phyloP scores from a whole-genome alignment of 192 early-diverging fungal species.

The Helicostylum pulchrum region DNA sequence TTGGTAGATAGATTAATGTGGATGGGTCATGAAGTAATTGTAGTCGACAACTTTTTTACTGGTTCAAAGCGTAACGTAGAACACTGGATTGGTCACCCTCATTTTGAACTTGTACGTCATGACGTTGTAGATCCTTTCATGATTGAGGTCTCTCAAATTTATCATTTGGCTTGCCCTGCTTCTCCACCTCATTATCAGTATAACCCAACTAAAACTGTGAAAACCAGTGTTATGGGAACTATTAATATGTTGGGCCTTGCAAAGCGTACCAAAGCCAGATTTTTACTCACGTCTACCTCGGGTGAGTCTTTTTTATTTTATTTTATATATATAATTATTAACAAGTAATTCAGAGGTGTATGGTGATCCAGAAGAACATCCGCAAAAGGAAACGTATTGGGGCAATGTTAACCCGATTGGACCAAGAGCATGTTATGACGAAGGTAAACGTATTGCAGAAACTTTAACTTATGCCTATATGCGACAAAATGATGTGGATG shows the following conservation, averaged over 20 bases:
- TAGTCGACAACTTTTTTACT: conserved; percentile 81
- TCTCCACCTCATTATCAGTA: conserved; percentile 87
- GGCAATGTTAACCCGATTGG: conserved; percentile 77
- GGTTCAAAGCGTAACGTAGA: conserved; percentile 72
- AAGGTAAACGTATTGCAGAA: conserved; percentile 84
- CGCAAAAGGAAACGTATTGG: conserved; percentile 85
- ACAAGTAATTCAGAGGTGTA: conserved; percentile 62
- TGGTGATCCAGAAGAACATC: conserved; percentile 83
- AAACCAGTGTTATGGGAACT: conserved; percentile 80
- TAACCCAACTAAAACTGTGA: conserved; percentile 84
- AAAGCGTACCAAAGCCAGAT: conserved; percentile 74
- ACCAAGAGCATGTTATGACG: conserved; percentile 83
- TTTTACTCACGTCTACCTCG: conserved; percentile 77
- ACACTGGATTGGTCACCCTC: conserved; percentile 81
- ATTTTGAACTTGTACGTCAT: conserved; percentile 78
- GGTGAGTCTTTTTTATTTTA: conserved; percentile 38
- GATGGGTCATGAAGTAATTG: conserved; percentile 80
- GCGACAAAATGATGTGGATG: conserved; percentile 70
- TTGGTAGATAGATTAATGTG: conserved; percentile 77
- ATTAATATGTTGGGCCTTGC: conserved; percentile 86
- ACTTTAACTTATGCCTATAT: conserved; percentile 78
- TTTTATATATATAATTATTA: conserved; percentile 3
- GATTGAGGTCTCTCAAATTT: conserved; percentile 83
- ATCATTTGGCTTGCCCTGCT: conserved; percentile 84
- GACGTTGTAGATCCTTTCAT: conserved; percentile 82